Evolutionary conservation across 1,139 yeast species (phyloP), one percentile per base, ranked within the genome.

Genomic region (Yamadazyma conglobata): DNA sequence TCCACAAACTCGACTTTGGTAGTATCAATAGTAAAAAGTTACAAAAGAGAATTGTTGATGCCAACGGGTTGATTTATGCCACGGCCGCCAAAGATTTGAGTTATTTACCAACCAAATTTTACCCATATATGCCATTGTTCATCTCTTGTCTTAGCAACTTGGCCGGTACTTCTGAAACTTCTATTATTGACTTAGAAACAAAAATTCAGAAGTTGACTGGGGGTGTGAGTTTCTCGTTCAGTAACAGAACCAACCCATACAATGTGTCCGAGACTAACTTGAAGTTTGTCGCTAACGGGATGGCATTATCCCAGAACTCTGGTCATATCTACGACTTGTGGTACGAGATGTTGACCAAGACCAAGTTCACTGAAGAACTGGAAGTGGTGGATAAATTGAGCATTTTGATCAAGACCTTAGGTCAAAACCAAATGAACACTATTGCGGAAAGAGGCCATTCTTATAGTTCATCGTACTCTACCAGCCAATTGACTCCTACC

Each of bases 381-480:
- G 64, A 63, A 13, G 70, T 61, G 16, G 63, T 78, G 33, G 82
- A 80, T 31, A 91, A 89, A 48, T 64, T 91, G 37, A 67, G 76
- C 39, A 78, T 86, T 2, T 64, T 91, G 42, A 76, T 93, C 26
- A 84, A 82, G 46, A 74, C 80, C 31, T 58, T 81, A 51, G 83
- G 86, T 0, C 83, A 89, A 25, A 89, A 87, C 46, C 87, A 85
- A 47, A 64, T 88, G 44, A 79, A 88, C 46, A 66, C 72, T 8
- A 73, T 88, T 31, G 91, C 96, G 5, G 94, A 89, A 39, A 67
- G 83, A 30, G 99, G 99, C 1, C 97, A 91, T 51, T 67, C 82
- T 2, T 89, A 72, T 57, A 96, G 97, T 2, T 72, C 79, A 43
- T 69, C 79, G 4, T 76, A 64, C 44, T 80, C 95, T 4, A 66